Conservation (phyloP, 768 basidiomycete species). For the Amanita rimosa region DNA sequence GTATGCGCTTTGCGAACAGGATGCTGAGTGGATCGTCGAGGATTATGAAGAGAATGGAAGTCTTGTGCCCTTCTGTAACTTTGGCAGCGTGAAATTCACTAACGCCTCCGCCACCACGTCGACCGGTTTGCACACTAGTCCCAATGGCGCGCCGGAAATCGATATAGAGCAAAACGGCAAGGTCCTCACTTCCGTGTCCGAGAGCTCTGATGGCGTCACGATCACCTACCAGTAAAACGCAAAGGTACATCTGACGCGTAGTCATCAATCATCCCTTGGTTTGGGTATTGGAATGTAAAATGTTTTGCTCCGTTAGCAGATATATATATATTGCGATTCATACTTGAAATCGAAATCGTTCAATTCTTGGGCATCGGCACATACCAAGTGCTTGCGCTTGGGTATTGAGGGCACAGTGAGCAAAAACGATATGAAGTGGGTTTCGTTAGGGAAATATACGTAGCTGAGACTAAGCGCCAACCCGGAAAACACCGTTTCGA, state of each 20-base stretch:
- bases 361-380: too few relatives aligned
- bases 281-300: too few relatives aligned
- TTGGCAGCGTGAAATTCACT: background rate
- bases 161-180: background rate
- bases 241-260: background rate
- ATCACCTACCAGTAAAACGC: background rate
- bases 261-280: too few relatives aligned
- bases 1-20: conserved; percentile 18
- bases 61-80: background rate
- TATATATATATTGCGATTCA: too few relatives aligned
- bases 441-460: too few relatives aligned
- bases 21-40: conserved; percentile 28
- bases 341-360: too few relatives aligned
- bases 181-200: background rate
- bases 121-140: background rate
- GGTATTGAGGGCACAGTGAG: too few relatives aligned
- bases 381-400: too few relatives aligned
- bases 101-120: background rate
- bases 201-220: background rate
- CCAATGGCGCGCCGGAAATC: background rate
- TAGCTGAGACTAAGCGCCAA: too few relatives aligned
- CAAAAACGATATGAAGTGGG: too few relatives aligned
- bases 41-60: conserved; percentile 16
- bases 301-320: too few relatives aligned
- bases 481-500: too few relatives aligned